Evolutionary conservation across 371 early-diverging fungal genomes (phyloP), one percentile per base, ranked within the genome.

Genomic region (Apophysomyces sp.): DNA sequence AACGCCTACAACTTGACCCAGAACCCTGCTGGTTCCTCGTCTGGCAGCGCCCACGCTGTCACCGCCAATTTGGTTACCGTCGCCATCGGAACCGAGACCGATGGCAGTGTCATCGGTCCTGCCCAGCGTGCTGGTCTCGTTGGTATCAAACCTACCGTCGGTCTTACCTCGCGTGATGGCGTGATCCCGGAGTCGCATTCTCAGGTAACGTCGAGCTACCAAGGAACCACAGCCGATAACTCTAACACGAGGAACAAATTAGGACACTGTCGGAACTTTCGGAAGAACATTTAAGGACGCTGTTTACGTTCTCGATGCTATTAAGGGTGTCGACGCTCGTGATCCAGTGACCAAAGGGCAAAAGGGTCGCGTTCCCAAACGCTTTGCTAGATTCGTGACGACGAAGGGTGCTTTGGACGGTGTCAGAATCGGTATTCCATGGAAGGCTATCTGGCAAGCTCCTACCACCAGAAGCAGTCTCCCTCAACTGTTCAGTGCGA

Each of bases 71-170:
- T 74, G 36, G 75, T 62, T 32, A 41, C 63, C 9, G 61, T 59
- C 13, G 57, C 66, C 15, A 41, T 71, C 40, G 75, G 75, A 16
- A 65, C 71, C 15, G 76, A 76, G 34, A 76, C 76, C 44, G 72
- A 69, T 21, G 67, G 72, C 13, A 69, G 69, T 30, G 65, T 76
- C 49, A 63, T 65, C 15, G 58, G 58, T 36, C 72, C 76, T 9
- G 55, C 69, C 18, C 32, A 61, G 8, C 34, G 52, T 2, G 58
- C 55, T 44, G 61, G 62, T 30, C 32, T 68, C 3, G 60, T 69
- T 39, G 75, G 72, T 12, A 55, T 71, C 24, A 65, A 66, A 32
- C 72, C 76, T 12, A 72, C 71, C 32, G 60, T 71, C 24, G 75
- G 75, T 32, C 36, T 71, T 24, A 62, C 58, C 15, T 68, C 69